These are phyloP conservation scores for Daldinia decipiens DNA, from an alignment of 495 filamentous ascomycete genomes.

Conservation along the genomic window DNA sequence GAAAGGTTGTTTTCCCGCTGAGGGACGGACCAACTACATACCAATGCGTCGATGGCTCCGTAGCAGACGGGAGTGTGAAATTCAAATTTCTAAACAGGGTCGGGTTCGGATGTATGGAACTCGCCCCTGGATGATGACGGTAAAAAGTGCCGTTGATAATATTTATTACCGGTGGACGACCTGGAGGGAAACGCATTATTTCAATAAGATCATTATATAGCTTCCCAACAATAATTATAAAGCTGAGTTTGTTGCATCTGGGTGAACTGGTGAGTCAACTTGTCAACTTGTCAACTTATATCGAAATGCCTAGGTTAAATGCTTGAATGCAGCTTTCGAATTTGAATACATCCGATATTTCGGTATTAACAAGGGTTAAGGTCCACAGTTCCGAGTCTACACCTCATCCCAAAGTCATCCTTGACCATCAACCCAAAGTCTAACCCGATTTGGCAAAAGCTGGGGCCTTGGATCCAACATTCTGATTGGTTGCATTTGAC, in stretches of 20 bases:
- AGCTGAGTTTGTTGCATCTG: conserved; percentile 13
- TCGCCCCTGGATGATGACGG: conserved; percentile 73
- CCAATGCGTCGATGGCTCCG: conserved; percentile 67
- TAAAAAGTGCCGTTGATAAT: conserved; percentile 85
- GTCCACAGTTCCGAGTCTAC: conserved; percentile 26
- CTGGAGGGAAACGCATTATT: conserved; percentile 49
- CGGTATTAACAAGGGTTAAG: conserved; percentile 28
- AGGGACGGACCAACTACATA: conserved; percentile 77
- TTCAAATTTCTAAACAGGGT: conserved; percentile 74
- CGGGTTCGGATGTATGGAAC: conserved; percentile 60
- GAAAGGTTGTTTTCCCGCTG: conserved; percentile 77
- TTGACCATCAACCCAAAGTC: too few relatives aligned
- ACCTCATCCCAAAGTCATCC: too few relatives aligned
- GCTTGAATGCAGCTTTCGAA: neutral
- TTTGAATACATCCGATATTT: conserved; percentile 26
- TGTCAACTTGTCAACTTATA: neutral
- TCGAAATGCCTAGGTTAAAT: neutral
- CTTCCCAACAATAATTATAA: neutral
- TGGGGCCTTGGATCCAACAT: too few relatives aligned
- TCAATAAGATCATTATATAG: conserved; percentile 35
- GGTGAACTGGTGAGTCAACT: conserved; percentile 18
- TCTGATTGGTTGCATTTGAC: too few relatives aligned
- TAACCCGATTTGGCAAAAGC: too few relatives aligned
- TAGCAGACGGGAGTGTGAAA: conserved; percentile 69
- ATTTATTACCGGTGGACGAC: conserved; percentile 68